Percentiles rank a stretch among this genome's conserved stretches.
Evolutionary conservation across 2,329 filamentous ascomycete genomes (phyloP).

Genomic region (Microcera coccophila): DNA sequence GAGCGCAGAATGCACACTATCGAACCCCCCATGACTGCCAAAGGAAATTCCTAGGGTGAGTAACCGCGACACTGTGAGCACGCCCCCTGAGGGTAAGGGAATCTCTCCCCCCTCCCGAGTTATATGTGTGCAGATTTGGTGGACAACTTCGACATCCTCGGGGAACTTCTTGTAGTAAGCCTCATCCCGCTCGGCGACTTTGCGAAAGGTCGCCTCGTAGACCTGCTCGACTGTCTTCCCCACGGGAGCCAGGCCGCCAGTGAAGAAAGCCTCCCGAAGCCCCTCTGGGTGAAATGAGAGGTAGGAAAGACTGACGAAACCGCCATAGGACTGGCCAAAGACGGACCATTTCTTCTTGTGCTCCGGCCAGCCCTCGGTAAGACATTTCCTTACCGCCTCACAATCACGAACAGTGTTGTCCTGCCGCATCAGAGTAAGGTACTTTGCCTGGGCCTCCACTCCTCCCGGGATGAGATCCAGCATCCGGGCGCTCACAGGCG

Average conservation of each 20-base stretch:
- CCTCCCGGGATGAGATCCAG: constrained; percentile 57
- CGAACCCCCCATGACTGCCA: constrained; percentile 74
- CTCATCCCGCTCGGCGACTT: constrained; percentile 67
- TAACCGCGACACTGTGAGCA: constrained; percentile 69
- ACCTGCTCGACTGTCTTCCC: constrained; percentile 68
- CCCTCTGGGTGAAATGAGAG: constrained; percentile 75
- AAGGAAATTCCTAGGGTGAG: constrained; percentile 74
- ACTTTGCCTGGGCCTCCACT: constrained; percentile 67
- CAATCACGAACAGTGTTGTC: constrained; percentile 88
- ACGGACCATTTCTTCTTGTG: constrained; percentile 77
- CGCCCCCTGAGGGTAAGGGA: constrained; percentile 66
- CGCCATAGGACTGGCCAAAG: constrained; percentile 88
- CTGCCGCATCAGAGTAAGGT: constrained; percentile 80
- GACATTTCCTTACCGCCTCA: constrained; percentile 73
- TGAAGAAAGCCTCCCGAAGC: constrained; percentile 76
- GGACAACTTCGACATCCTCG: constrained; percentile 68
- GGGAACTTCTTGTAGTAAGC: constrained; percentile 84
- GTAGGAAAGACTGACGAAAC: constrained; percentile 81
- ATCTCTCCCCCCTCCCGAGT: constrained; percentile 52
- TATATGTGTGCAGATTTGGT: constrained; percentile 63
- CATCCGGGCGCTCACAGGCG: constrained; percentile 70
- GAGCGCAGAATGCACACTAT: constrained; percentile 69
- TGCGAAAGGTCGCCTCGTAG: constrained; percentile 67
- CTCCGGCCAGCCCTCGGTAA: constrained; percentile 66
- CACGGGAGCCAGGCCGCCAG: constrained; percentile 78